These are phyloP conservation scores for Rhodotorula sp. DNA, from an alignment of 1,284 basidiomycete genomes.

Conservation along the genomic window DNA sequence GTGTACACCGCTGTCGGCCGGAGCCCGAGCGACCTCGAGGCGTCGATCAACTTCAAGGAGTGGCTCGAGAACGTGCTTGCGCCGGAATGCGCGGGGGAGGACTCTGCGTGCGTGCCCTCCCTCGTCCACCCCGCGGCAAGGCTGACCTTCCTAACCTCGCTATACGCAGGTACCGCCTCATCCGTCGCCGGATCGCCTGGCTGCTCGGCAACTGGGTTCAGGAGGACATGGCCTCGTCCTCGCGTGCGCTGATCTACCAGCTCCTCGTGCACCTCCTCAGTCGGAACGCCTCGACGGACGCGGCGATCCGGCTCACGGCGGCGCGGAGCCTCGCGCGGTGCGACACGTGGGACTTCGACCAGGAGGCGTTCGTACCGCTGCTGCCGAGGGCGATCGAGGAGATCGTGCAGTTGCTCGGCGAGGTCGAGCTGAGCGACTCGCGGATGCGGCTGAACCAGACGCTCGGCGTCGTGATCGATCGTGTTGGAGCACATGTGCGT, in stretches of 20 bases:
- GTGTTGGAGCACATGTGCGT: conserved; percentile 37
- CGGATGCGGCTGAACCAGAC: conserved; percentile 41
- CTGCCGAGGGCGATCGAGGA: conserved; percentile 37
- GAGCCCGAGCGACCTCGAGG: conserved; percentile 27
- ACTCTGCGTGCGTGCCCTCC: conserved; percentile 29
- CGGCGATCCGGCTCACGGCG: conserved; percentile 45
- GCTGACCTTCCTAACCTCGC: not conserved
- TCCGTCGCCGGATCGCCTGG: conserved; percentile 45
- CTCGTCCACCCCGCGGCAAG: not conserved
- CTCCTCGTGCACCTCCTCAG: conserved; percentile 44
- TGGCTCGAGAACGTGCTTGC: conserved; percentile 38
- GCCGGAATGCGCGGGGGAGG: conserved; percentile 32
- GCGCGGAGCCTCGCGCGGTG: conserved; percentile 40
- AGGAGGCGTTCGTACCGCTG: conserved; percentile 38
- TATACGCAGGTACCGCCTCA: conserved; percentile 36
- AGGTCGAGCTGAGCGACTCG: conserved; percentile 40
- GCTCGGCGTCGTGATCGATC: conserved; percentile 42
- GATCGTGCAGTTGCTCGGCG: conserved; percentile 39
- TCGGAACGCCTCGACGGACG: conserved; percentile 41
- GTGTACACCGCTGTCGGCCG: conserved; percentile 45
- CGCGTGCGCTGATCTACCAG: conserved; percentile 37
- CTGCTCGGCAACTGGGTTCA: conserved; percentile 44
- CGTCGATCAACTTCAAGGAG: conserved; percentile 28
- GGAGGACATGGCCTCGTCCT: conserved; percentile 30
- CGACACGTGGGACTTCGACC: conserved; percentile 44